phyloP scores from a whole-genome alignment of 1,284 basidiomycete species.

The Laetiporus sulphureus region DNA sequence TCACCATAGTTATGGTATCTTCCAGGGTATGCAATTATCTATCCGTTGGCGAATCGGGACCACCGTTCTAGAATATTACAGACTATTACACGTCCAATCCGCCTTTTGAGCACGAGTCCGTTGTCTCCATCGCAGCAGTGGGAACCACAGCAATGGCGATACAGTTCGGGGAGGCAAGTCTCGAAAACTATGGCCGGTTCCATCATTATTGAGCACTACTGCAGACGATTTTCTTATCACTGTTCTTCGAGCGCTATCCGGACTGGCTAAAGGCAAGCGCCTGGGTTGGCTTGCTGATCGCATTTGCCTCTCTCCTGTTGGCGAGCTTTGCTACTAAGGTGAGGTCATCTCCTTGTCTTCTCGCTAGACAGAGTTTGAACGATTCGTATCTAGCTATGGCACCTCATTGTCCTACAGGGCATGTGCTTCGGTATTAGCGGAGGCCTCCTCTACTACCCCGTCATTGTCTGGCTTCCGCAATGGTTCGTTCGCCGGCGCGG shows the following conservation, averaged over 20 bases:
- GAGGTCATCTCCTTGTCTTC: not conserved
- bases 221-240: slow-evolving; percentile 16
- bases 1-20: slow-evolving; percentile 12
- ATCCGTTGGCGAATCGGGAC: not conserved
- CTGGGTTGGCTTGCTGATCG: slow-evolving; percentile 15
- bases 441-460: slow-evolving; percentile 18
- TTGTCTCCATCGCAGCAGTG: slow-evolving; percentile 10
- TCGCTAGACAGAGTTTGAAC: not conserved
- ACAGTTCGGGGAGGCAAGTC: slow-evolving; percentile 6
- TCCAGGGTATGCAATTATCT: slow-evolving; percentile 6
- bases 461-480: slow-evolving; percentile 16
- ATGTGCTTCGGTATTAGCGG: slow-evolving; percentile 20
- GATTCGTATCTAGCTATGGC: slow-evolving; percentile 15
- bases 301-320: slow-evolving; percentile 15
- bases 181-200: not conserved
- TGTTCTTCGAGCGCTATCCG: slow-evolving; percentile 18
- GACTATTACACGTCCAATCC: slow-evolving; percentile 12
- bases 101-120: slow-evolving; percentile 8
- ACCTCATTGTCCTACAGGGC: slow-evolving; percentile 22
- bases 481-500: slow-evolving; percentile 18
- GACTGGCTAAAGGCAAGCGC: slow-evolving; percentile 18
- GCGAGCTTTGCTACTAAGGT: slow-evolving; percentile 22
- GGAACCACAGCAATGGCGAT: slow-evolving; percentile 9
- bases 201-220: too few relatives aligned
- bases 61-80: not conserved